Evolutionary conservation across 371 early-diverging fungal species (phyloP).

Genomic region (Mucor velutinosus): DNA sequence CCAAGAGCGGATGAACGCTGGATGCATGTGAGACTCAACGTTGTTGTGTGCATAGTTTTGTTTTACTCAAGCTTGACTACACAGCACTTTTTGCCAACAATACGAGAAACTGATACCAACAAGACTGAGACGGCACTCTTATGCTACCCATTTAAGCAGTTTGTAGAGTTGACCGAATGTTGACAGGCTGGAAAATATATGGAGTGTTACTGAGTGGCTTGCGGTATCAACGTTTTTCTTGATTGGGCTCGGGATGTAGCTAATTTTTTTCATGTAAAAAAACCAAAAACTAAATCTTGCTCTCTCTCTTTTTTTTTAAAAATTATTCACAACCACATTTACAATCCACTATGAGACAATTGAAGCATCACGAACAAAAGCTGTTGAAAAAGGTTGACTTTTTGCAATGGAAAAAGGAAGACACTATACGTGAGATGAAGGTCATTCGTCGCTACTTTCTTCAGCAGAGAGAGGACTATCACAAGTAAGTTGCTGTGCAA

Average conservation of each 20-base stretch:
- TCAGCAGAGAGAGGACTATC: constrained; percentile 95
- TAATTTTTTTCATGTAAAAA: neutral
- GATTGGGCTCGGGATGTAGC: neutral
- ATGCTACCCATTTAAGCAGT: no score
- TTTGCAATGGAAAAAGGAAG: constrained; percentile 95
- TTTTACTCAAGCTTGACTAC: no score
- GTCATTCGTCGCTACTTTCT: constrained; percentile 94
- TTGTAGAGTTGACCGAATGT: no score
- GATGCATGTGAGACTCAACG: no score
- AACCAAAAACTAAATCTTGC: neutral
- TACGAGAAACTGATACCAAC: no score
- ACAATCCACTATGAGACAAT: constrained; percentile 57
- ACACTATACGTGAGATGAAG: constrained; percentile 86
- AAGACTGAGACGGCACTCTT: no score
- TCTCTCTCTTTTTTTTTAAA: neutral
- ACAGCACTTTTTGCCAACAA: no score
- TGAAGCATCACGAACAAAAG: constrained; percentile 98
- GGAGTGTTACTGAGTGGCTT: neutral
- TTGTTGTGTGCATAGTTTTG: no score
- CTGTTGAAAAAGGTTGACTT: constrained; percentile 98
- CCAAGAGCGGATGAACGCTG: no score
- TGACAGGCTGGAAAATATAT: no score
- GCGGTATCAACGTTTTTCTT: neutral
- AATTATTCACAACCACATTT: neutral
- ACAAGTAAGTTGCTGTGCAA: constrained; percentile 61